These are phyloP conservation scores for Penicillium desertorum DNA, from an alignment of 495 filamentous ascomycete species.

Conservation along the genomic window DNA sequence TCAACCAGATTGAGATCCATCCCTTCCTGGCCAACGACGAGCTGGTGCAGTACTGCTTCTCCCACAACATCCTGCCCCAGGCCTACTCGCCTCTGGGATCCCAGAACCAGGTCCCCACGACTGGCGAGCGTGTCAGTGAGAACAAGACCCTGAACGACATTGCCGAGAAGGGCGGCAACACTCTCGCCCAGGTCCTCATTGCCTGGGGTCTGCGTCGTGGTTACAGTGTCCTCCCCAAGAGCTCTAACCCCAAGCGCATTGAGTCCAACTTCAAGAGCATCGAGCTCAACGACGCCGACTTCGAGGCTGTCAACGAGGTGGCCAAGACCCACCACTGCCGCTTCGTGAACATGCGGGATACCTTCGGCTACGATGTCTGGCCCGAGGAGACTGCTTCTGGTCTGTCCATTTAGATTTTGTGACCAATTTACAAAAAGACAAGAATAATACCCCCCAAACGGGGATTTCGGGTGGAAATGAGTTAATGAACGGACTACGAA, in stretches of 20 bases:
- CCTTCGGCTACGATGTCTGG: slow-evolving; percentile 56
- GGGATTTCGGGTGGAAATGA: slow-evolving; percentile 14
- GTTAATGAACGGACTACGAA: slow-evolving; percentile 21
- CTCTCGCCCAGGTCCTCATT: slow-evolving; percentile 65
- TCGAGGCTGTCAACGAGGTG: slow-evolving; percentile 58
- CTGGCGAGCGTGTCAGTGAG: slow-evolving; percentile 59
- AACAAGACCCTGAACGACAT: slow-evolving; percentile 61
- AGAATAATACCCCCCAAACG: slow-evolving; percentile 19
- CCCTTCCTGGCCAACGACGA: slow-evolving; percentile 82
- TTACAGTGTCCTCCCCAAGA: slow-evolving; percentile 72
- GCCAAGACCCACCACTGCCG: slow-evolving; percentile 60
- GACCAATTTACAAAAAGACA: slow-evolving; percentile 9
- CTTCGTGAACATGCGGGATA: slow-evolving; percentile 82
- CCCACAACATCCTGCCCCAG: slow-evolving; percentile 67
- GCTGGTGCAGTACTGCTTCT: slow-evolving; percentile 66
- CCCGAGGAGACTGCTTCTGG: slow-evolving; percentile 47
- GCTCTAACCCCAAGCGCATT: slow-evolving; percentile 61
- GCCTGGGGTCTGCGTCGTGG: slow-evolving; percentile 70
- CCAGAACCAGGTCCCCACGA: slow-evolving; percentile 61
- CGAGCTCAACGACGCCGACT: slow-evolving; percentile 54
- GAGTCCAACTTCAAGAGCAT: slow-evolving; percentile 66
- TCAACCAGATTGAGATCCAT: slow-evolving; percentile 93
- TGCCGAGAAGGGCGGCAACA: slow-evolving; percentile 62
- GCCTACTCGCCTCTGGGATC: slow-evolving; percentile 77
- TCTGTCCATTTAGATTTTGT: slow-evolving; percentile 34